phyloP scores from a whole-genome alignment of 2,329 filamentous ascomycete species.

The Grosmannia clavigera region DNA sequence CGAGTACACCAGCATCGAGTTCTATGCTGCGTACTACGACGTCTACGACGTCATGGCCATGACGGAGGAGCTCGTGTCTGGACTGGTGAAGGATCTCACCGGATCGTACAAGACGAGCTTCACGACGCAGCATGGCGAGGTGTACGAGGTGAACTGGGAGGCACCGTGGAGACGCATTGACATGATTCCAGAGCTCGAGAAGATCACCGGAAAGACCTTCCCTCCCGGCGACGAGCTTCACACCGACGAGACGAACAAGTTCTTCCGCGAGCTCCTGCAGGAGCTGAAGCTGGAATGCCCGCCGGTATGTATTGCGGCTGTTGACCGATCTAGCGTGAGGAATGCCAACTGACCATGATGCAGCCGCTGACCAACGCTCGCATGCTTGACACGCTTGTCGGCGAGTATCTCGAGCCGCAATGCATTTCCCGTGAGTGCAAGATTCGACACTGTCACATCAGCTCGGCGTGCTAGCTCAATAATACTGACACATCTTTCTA shows the following conservation, averaged over 20 bases:
- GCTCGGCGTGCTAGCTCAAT: neutral
- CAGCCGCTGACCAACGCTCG: constrained; percentile 77
- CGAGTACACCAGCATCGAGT: constrained; percentile 95
- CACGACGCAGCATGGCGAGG: constrained; percentile 75
- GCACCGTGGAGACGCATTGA: constrained; percentile 85
- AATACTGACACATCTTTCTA: constrained; percentile 1
- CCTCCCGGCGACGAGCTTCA: constrained; percentile 80
- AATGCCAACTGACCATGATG: neutral
- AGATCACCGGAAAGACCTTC: constrained; percentile 66
- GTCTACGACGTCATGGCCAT: constrained; percentile 82
- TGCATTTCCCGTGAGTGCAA: constrained; percentile 30
- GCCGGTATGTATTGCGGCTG: constrained; percentile 26
- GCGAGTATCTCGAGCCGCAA: constrained; percentile 89
- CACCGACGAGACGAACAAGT: constrained; percentile 77
- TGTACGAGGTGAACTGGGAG: constrained; percentile 90
- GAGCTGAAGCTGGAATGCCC: constrained; percentile 86
- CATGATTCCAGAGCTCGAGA: constrained; percentile 90
- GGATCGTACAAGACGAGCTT: constrained; percentile 78
- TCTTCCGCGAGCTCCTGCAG: constrained; percentile 71
- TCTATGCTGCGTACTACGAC: constrained; percentile 90
- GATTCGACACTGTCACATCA: neutral
- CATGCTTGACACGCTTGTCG: constrained; percentile 91
- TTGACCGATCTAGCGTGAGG: neutral
- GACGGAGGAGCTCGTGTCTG: constrained; percentile 87
- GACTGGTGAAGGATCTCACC: constrained; percentile 77